These are phyloP conservation scores for Vachellia collinsii DNA, from an alignment of 306 rosid genomes.

Conservation along the genomic window DNA sequence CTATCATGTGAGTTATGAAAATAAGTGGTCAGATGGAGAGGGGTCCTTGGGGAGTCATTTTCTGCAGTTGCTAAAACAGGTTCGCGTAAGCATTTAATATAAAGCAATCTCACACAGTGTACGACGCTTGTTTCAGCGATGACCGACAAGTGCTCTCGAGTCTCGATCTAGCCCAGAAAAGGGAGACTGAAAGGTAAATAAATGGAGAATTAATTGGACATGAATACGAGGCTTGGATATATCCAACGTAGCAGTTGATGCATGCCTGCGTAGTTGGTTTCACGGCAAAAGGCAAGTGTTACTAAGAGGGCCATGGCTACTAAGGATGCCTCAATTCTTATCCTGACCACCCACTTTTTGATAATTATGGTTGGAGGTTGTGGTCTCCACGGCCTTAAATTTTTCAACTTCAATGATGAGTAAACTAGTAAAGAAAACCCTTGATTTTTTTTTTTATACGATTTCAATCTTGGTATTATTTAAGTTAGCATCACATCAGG, in stretches of 20 bases:
- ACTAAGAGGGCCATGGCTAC: not conserved
- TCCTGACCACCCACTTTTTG: constrained; percentile 8
- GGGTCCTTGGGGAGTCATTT: constrained; percentile 4
- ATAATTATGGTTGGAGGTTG: not conserved
- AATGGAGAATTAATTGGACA: not conserved
- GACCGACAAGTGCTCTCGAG: not conserved
- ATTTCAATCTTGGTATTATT: not conserved
- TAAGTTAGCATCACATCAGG: not conserved
- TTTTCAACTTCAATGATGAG: not conserved
- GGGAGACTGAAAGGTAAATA: not conserved
- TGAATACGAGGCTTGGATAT: not conserved
- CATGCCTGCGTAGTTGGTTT: not conserved
- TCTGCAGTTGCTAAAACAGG: not conserved
- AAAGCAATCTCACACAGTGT: not conserved
- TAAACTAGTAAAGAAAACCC: not conserved
- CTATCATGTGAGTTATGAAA: not conserved
- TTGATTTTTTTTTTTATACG: not conserved
- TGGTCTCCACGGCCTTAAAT: not conserved
- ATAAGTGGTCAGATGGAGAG: not conserved
- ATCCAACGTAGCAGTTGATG: not conserved
- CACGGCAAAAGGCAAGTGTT: not conserved
- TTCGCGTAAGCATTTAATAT: not conserved
- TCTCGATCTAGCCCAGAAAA: not conserved
- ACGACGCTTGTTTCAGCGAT: not conserved
- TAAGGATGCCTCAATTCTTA: constrained; percentile 6